Conservation (phyloP, 495 filamentous ascomycete species). For the Xylaria scruposa region DNA sequence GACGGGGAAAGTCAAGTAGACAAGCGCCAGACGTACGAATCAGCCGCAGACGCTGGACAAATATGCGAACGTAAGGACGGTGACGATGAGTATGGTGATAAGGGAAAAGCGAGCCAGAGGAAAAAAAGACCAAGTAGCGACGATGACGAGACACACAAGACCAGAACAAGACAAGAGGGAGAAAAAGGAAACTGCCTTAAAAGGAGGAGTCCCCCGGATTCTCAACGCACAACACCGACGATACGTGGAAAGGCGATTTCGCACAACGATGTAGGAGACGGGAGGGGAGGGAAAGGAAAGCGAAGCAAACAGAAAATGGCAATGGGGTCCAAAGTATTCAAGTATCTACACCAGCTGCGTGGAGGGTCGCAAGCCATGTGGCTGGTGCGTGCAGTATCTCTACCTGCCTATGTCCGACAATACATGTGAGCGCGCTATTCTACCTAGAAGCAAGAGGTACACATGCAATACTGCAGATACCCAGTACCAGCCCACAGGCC, state of each 20-base stretch:
- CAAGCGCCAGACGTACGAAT: conserved; percentile 34
- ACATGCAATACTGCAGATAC: conserved; percentile 5
- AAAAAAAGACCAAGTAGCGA: conserved; percentile 33
- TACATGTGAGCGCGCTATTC: not conserved
- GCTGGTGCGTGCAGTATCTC: conserved; percentile 24
- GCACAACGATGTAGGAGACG: conserved; percentile 42
- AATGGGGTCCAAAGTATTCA: conserved; percentile 27
- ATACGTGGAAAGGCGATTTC: conserved; percentile 40
- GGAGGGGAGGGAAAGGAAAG: conserved; percentile 40
- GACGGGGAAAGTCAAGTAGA: conserved; percentile 22
- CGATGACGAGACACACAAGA: conserved; percentile 36
- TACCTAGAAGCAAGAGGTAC: not conserved
- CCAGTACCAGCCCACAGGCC: conserved; percentile 5
- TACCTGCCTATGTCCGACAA: not conserved
- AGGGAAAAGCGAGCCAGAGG: conserved; percentile 40
- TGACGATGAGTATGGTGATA: conserved; percentile 45
- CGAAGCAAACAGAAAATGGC: conserved; percentile 40
- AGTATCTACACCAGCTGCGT: conserved; percentile 21
- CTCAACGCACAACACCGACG: conserved; percentile 50
- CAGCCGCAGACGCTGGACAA: conserved; percentile 32
- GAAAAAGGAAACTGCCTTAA: conserved; percentile 57
- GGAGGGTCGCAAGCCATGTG: conserved; percentile 13
- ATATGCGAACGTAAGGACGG: conserved; percentile 36
- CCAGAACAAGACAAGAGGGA: conserved; percentile 32
- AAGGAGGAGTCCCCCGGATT: conserved; percentile 57